Conservation (phyloP, 345 rosid species). For the Corymbia maculata region DNA sequence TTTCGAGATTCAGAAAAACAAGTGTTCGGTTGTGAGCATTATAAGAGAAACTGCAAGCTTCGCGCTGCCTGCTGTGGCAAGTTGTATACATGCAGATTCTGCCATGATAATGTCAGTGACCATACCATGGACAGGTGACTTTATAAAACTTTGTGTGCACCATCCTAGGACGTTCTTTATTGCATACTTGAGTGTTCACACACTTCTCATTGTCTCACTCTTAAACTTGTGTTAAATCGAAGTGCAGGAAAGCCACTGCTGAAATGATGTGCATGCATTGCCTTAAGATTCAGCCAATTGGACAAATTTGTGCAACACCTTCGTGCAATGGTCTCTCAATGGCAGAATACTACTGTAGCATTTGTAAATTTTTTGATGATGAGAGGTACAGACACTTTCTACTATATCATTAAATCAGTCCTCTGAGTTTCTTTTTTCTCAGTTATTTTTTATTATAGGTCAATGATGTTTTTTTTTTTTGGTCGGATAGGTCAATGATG, state of each 20-base stretch:
- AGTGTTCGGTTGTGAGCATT: constrained; percentile 55
- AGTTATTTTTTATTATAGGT: not conserved
- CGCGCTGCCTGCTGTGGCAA: constrained; percentile 66
- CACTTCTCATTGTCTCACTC: not conserved
- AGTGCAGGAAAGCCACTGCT: constrained; percentile 44
- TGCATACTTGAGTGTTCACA: not conserved
- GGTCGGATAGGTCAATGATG: not conserved
- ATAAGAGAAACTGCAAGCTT: constrained; percentile 62
- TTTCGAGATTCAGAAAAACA: constrained; percentile 39
- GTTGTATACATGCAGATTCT: constrained; percentile 51
- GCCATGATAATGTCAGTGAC: constrained; percentile 67
- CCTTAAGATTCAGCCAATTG: constrained; percentile 45
- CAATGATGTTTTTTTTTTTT: not conserved
- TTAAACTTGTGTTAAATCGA: not conserved
- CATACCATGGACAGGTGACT: constrained; percentile 61
- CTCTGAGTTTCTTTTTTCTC: not conserved
- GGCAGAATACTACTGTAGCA: constrained; percentile 68
- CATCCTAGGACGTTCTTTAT: not conserved
- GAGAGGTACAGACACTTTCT: constrained; percentile 38
- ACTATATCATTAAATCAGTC: not conserved
- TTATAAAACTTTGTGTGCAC: not conserved
- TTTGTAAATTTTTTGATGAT: constrained; percentile 90
- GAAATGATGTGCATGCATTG: constrained; percentile 80
- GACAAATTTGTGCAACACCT: constrained; percentile 35
- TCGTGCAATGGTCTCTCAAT: constrained; percentile 40